phyloP scores from a whole-genome alignment of 495 filamentous ascomycete species.

The Neurospora sp. region DNA sequence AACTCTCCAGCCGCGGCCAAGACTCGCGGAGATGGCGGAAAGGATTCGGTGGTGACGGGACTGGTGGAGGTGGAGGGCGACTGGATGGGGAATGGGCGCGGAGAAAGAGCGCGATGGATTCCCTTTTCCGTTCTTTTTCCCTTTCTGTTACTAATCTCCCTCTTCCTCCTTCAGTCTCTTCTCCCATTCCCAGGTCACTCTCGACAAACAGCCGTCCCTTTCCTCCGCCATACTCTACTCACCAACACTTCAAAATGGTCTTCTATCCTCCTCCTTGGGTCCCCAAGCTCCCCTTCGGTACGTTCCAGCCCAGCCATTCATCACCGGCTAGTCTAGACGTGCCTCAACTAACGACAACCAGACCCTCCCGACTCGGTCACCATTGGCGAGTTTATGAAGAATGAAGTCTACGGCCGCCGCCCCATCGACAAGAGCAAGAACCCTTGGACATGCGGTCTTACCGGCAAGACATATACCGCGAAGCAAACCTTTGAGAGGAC shows the following conservation, averaged over 20 bases:
- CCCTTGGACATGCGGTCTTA: slow-evolving; percentile 75
- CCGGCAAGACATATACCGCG: slow-evolving; percentile 59
- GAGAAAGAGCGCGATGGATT: not conserved
- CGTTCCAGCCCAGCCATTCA: slow-evolving; percentile 2
- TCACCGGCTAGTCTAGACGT: not conserved
- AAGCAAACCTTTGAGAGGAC: slow-evolving; percentile 57
- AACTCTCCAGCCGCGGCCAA: not conserved
- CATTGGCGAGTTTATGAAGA: slow-evolving; percentile 69
- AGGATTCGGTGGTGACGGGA: not conserved
- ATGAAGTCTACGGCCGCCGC: slow-evolving; percentile 60
- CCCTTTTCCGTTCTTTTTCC: not conserved
- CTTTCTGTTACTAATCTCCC: not conserved
- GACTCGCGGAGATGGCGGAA: not conserved
- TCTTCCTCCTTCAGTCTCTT: not conserved
- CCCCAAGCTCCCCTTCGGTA: slow-evolving; percentile 52
- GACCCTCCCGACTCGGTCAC: slow-evolving; percentile 67
- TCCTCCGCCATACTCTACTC: not conserved
- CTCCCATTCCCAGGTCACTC: not conserved
- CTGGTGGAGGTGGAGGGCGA: not conserved
- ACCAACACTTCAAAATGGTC: slow-evolving; percentile 49
- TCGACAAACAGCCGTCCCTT: not conserved
- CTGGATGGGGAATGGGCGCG: not conserved
- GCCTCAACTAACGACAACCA: slow-evolving; percentile 10
- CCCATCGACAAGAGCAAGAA: slow-evolving; percentile 53
- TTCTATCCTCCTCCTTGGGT: slow-evolving; percentile 64